phyloP scores from a whole-genome alignment of 495 filamentous ascomycete genomes.

The Daldinia childiae region DNA sequence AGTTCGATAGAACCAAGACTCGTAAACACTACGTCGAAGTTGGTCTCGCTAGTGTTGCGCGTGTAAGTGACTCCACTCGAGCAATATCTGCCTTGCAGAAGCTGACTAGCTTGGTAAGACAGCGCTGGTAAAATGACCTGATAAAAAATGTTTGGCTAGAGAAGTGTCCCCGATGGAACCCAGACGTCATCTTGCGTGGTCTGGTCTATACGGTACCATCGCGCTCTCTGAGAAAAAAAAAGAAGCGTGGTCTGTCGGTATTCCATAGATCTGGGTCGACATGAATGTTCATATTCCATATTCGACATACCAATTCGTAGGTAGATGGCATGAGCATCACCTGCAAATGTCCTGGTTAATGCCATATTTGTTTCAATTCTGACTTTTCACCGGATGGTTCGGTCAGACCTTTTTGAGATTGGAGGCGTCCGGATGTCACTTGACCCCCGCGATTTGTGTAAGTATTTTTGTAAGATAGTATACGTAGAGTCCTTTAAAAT shows the following conservation, averaged over 20 bases:
- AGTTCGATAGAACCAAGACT: conserved; percentile 11
- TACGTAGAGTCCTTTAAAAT: too few species aligned
- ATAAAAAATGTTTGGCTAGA: conserved; percentile 9
- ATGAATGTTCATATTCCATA: conserved; percentile 12
- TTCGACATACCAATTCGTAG: conserved; percentile 3
- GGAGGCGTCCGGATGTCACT: conserved; percentile 24
- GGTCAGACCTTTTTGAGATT: conserved; percentile 8
- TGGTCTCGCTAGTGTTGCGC: conserved; percentile 20
- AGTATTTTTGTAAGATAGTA: too few species aligned
- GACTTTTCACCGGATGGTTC: conserved; percentile 14
- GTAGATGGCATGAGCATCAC: conserved; percentile 12
- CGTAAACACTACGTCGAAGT: conserved; percentile 6
- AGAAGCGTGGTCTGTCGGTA: conserved; percentile 3
- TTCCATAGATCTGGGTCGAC: conserved; percentile 13
- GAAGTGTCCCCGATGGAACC: conserved; percentile 11
- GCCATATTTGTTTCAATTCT: conserved; percentile 9
- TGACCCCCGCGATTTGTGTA: conserved; percentile 21
- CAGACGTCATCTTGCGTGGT: conserved; percentile 41
- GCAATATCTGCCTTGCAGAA: conserved; percentile 29
- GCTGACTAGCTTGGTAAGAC: conserved; percentile 24
- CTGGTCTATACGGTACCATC: conserved; percentile 21
- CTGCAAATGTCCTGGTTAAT: background rate
- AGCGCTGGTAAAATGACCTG: conserved; percentile 13
- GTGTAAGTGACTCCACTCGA: conserved; percentile 31
- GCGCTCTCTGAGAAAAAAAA: conserved; percentile 7